Evolutionary conservation across 1,284 basidiomycete genomes (phyloP).

Genomic region (Termitomyces sp.): DNA sequence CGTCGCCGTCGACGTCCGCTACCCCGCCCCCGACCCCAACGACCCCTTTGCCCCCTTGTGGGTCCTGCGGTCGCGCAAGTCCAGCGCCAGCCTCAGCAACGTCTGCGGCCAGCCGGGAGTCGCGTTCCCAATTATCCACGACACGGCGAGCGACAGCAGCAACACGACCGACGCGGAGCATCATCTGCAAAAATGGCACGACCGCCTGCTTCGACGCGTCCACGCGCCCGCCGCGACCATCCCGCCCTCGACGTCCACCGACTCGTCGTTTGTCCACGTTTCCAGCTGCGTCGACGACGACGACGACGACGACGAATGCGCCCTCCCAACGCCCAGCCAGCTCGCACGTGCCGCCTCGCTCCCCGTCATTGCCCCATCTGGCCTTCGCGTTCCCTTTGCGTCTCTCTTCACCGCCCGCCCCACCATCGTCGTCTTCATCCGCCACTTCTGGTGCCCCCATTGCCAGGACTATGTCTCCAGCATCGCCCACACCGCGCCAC

Average conservation of each 20-base stretch:
- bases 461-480: constrained; percentile 85
- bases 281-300: no score
- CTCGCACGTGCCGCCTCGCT: constrained; percentile 60
- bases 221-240: constrained; percentile 7
- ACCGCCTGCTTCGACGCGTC: background rate
- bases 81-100: constrained; percentile 20
- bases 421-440: constrained; percentile 72
- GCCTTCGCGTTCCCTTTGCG: constrained; percentile 63
- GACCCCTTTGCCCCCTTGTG: constrained; percentile 54
- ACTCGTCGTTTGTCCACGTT: constrained; percentile 18
- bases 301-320: constrained; percentile 23
- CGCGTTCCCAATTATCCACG: constrained; percentile 16
- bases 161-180: background rate
- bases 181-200: background rate
- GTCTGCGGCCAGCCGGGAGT: background rate
- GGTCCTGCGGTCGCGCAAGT: constrained; percentile 38
- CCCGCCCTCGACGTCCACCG: constrained; percentile 10
- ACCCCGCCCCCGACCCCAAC: constrained; percentile 46
- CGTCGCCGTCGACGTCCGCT: constrained; percentile 33
- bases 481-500: constrained; percentile 52
- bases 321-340: constrained; percentile 40
- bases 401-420: constrained; percentile 61
- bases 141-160: constrained; percentile 6
- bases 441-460: constrained; percentile 77
- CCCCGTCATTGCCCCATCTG: constrained; percentile 62